These are phyloP conservation scores for Trichoderma citrinoviride DNA, from an alignment of 2,329 filamentous ascomycete genomes.

Conservation along the genomic window DNA sequence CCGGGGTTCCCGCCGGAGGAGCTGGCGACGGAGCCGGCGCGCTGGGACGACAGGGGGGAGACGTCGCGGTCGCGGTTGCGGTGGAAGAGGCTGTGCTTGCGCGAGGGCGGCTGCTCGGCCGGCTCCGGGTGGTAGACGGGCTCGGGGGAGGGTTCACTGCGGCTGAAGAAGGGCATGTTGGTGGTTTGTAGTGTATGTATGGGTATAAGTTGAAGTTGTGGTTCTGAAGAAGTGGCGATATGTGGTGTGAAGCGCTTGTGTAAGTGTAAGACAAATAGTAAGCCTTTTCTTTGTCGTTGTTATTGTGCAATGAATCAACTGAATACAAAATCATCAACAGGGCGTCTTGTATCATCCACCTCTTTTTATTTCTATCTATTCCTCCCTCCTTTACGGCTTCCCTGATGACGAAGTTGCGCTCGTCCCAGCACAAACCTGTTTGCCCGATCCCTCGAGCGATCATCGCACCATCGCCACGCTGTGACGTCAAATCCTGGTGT, in stretches of 20 bases:
- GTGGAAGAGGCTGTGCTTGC: slow-evolving; percentile 32
- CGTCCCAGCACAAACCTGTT: slow-evolving; percentile 15
- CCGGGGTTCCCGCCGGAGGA: slow-evolving; percentile 6
- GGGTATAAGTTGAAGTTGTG: neutral
- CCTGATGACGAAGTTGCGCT: neutral
- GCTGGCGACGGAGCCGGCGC: slow-evolving; percentile 8
- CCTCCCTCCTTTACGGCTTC: neutral
- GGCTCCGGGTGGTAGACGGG: slow-evolving; percentile 33
- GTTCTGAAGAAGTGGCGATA: neutral
- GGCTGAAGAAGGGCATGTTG: slow-evolving; percentile 36
- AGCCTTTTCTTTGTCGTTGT: too few relatives aligned
- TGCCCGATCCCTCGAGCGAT: neutral
- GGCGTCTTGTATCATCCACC: neutral
- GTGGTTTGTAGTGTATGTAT: neutral
- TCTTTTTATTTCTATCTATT: slow-evolving; percentile 10
- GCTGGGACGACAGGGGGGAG: slow-evolving; percentile 26
- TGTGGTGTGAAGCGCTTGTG: neutral
- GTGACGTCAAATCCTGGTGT: slow-evolving; percentile 26
- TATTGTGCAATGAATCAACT: neutral
- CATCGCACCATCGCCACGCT: slow-evolving; percentile 17
- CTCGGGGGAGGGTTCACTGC: slow-evolving; percentile 33
- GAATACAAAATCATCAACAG: neutral
- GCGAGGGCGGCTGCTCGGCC: slow-evolving; percentile 23
- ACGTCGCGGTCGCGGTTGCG: slow-evolving; percentile 33
- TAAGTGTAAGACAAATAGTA: neutral